These are phyloP conservation scores for Hanseniaspora vineae DNA, from an alignment of 805 yeast genomes.

Conservation along the genomic window DNA sequence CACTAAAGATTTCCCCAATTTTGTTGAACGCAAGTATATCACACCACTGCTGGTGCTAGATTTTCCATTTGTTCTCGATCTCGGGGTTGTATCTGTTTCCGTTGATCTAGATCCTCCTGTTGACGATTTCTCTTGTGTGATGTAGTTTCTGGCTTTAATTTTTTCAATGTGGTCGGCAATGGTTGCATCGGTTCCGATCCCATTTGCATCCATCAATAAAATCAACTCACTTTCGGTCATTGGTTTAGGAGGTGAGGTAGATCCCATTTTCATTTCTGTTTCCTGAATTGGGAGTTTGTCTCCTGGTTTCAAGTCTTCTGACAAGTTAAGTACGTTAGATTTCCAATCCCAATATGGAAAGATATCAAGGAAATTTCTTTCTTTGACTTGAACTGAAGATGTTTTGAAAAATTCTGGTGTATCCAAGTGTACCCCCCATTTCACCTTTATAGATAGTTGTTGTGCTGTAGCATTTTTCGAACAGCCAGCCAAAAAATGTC, in stretches of 20 bases:
- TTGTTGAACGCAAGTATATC: conserved; percentile 54
- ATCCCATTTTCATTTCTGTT: conserved; percentile 56
- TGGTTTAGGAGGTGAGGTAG: conserved; percentile 67
- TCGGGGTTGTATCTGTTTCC: no score
- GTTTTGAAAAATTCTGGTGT: conserved; percentile 51
- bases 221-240: conserved; percentile 89
- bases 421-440: conserved; percentile 42
- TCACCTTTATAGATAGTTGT: conserved; percentile 43
- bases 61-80: no score
- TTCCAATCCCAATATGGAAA: conserved; percentile 76
- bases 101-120: no score
- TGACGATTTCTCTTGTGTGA: conserved; percentile 29
- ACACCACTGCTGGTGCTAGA: conserved; percentile 20
- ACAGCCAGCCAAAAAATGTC: conserved; percentile 85
- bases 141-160: conserved; percentile 54
- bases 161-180: conserved; percentile 95
- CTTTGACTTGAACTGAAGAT: conserved; percentile 61
- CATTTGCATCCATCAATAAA: conserved; percentile 90
- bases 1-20: conserved; percentile 73
- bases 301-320: conserved; percentile 51
- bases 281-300: conserved; percentile 43
- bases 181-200: conserved; percentile 98
- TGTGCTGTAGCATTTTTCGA: conserved; percentile 82
- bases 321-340: conserved; percentile 21
- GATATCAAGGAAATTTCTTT: conserved; percentile 67